Percentiles rank a stretch among this genome's conserved stretches.
Evolutionary conservation across 345 rosid genomes (phyloP).

Genomic region (Eucalyptus camaldulensis): DNA sequence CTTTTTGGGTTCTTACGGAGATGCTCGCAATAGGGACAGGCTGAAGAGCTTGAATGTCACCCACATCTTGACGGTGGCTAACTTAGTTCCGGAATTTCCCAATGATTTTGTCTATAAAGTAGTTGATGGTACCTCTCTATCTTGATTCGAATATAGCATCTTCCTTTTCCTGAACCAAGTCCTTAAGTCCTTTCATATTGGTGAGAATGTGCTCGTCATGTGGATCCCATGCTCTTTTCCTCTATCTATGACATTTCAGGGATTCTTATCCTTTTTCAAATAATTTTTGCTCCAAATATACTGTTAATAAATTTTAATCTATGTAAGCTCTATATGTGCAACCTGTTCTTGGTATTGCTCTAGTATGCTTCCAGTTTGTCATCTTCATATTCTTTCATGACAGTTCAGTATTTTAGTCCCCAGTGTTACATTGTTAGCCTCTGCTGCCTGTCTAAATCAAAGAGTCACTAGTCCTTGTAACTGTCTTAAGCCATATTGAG

Average conservation of each 20-base stretch:
- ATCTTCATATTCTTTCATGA: neutral
- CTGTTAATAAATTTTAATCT: neutral
- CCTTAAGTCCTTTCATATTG: neutral
- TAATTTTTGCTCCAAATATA: neutral
- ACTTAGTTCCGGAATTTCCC: slow-evolving; percentile 38
- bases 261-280: neutral
- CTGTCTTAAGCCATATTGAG: neutral
- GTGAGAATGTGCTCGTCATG: neutral
- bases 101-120: slow-evolving; percentile 56
- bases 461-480: neutral
- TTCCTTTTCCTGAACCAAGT: neutral
- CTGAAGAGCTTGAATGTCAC: slow-evolving; percentile 36
- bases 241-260: neutral
- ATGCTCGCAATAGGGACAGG: slow-evolving; percentile 36
- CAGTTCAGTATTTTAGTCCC: neutral
- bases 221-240: neutral
- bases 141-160: neutral
- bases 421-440: neutral
- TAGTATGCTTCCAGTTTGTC: neutral
- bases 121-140: slow-evolving; percentile 30
- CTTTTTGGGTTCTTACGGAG: slow-evolving; percentile 24
- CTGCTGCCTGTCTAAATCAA: neutral
- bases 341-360: neutral
- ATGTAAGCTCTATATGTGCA: neutral
- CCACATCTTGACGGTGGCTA: slow-evolving; percentile 61